A percentile compares a stretch with the other conserved stretches of the same genome.
Conservation (phyloP, 1,139 yeast species). For the Pichia sp. region DNA sequence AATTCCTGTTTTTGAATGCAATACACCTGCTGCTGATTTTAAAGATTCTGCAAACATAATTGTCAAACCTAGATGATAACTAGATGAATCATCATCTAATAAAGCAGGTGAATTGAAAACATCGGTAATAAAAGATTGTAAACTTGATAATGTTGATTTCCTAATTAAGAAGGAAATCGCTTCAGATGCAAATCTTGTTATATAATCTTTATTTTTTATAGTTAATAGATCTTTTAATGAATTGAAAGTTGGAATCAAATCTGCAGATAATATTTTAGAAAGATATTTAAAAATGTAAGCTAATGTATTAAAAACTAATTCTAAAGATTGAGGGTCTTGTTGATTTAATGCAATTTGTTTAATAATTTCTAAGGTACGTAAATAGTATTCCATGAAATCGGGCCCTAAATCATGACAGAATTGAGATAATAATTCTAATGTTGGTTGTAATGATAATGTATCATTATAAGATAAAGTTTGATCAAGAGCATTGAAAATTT, state of each 20-base stretch:
- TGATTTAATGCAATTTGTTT: conserved; percentile 45
- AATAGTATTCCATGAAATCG: conserved; percentile 73
- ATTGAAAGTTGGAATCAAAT: conserved; percentile 63
- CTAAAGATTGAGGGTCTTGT: conserved; percentile 62
- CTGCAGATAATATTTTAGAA: conserved; percentile 53
- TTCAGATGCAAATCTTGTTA: conserved; percentile 83
- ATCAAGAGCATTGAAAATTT: conserved; percentile 51
- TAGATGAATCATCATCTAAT: conserved; percentile 25
- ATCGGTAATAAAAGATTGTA: conserved; percentile 43
- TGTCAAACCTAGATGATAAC: conserved; percentile 48
- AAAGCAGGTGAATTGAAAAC: conserved; percentile 33
- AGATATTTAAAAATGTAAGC: conserved; percentile 89
- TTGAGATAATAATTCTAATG: conserved; percentile 74
- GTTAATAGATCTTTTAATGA: conserved; percentile 59
- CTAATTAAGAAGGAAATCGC: conserved; percentile 79
- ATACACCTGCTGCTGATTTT: conserved; percentile 60
- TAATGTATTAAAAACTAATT: conserved; percentile 76
- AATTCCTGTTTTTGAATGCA: conserved; percentile 63
- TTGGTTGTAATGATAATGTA: conserved; percentile 68
- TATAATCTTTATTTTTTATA: conserved; percentile 48
- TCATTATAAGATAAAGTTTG: conserved; percentile 45
- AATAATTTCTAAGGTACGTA: conserved; percentile 45
- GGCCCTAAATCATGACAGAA: conserved; percentile 91
- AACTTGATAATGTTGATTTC: conserved; percentile 49
- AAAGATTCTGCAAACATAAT: conserved; percentile 68